These are phyloP conservation scores for Vitis cinerea DNA, from an alignment of 164 flowering plant genomes.

Conservation along the genomic window DNA sequence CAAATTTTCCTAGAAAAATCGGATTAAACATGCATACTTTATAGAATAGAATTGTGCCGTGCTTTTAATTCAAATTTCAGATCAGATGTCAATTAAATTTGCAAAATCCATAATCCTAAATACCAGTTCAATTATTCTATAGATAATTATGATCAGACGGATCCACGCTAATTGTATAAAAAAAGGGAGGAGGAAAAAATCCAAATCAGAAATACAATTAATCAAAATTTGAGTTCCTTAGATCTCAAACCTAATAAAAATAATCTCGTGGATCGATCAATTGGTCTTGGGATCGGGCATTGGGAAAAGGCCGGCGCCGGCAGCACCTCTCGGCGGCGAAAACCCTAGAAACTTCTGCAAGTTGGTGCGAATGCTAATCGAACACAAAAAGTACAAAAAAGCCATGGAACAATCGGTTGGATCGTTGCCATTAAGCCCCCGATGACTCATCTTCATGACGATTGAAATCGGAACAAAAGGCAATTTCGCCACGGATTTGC, in stretches of 20 bases:
- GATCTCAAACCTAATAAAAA: neutral
- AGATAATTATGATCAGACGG: too few relatives aligned
- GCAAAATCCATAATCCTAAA: too few relatives aligned
- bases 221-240: neutral
- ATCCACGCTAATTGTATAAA: too few relatives aligned
- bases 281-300: conserved; percentile 91
- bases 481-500: conserved; percentile 80
- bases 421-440: conserved; percentile 76
- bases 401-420: conserved; percentile 97
- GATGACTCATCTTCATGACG: conserved; percentile 91
- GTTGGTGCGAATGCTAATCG: conserved; percentile 94
- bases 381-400: conserved; percentile 84
- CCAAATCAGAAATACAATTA: neutral
- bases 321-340: conserved; percentile 85
- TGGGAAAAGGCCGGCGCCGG: conserved; percentile 79
- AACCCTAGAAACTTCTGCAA: conserved; percentile 97
- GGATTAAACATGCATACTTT: too few relatives aligned
- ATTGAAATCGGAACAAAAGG: conserved; percentile 73
- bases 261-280: conserved; percentile 11
- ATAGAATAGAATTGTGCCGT: too few relatives aligned
- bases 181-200: neutral
- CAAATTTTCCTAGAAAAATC: too few relatives aligned
- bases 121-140: too few relatives aligned
- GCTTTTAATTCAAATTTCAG: too few relatives aligned
- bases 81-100: too few relatives aligned